Conservation (phyloP, 2,329 filamentous ascomycete species). For the Fusarium sp. region DNA sequence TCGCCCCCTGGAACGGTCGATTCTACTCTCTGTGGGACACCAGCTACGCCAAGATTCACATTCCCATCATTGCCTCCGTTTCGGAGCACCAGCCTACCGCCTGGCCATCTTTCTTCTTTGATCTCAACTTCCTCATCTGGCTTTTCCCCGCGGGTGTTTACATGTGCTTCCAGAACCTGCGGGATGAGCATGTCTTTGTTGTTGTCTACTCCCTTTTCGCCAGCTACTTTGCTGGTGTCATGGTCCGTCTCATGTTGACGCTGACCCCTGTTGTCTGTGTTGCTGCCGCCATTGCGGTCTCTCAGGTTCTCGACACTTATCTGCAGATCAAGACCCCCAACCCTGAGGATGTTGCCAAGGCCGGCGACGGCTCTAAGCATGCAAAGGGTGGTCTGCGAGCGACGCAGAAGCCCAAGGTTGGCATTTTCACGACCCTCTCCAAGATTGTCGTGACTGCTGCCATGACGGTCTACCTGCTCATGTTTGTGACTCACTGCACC, state of each 20-base stretch:
- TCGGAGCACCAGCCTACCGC: slow-evolving; percentile 99
- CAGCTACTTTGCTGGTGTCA: slow-evolving; percentile 98
- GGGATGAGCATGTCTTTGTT: slow-evolving; percentile 97
- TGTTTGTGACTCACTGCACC: slow-evolving; percentile 98
- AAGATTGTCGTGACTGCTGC: slow-evolving; percentile 82
- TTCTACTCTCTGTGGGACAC: slow-evolving; percentile 99
- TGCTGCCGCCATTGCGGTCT: slow-evolving; percentile 88
- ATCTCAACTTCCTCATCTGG: slow-evolving; percentile 98
- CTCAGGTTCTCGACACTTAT: slow-evolving; percentile 89
- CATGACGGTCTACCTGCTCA: slow-evolving; percentile 82
- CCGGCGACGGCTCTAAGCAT: slow-evolving; percentile 70
- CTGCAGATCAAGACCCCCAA: slow-evolving; percentile 74
- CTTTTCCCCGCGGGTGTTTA: slow-evolving; percentile 98
- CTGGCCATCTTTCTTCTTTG: slow-evolving; percentile 99
- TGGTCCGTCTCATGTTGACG: slow-evolving; percentile 99
- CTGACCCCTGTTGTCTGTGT: slow-evolving; percentile 97
- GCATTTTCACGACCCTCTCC: slow-evolving; percentile 84
- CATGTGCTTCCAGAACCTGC: slow-evolving; percentile 94
- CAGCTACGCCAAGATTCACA: slow-evolving; percentile 98
- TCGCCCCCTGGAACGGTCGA: slow-evolving; percentile 97
- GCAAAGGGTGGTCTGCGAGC: slow-evolving; percentile 71
- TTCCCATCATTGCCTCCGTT: slow-evolving; percentile 99
- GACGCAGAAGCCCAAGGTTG: slow-evolving; percentile 78
- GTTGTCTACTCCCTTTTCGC: slow-evolving; percentile 97
- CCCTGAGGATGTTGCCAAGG: slow-evolving; percentile 57